Evolutionary conservation across 2,329 filamentous ascomycete species (phyloP).

Genomic region (Neophaeococcomyces aloes): DNA sequence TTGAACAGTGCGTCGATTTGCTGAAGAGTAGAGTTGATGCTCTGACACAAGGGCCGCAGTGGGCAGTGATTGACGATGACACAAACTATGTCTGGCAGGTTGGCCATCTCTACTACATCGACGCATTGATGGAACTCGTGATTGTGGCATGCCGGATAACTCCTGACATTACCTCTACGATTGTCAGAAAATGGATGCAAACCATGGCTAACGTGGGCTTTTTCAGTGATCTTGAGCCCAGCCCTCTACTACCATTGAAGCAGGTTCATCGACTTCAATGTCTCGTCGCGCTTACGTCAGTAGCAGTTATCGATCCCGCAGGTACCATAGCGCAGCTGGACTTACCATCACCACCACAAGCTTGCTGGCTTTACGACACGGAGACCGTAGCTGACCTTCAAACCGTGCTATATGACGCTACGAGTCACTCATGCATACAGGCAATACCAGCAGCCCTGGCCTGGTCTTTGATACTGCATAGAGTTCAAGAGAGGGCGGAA

Average conservation of each 20-base stretch:
- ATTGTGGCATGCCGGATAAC: background rate
- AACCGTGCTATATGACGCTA: slow-evolving; percentile 54
- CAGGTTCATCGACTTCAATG: background rate
- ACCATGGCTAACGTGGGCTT: background rate
- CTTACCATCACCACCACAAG: slow-evolving; percentile 5
- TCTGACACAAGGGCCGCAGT: background rate
- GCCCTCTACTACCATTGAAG: background rate
- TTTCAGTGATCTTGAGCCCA: background rate
- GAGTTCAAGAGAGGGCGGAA: slow-evolving; percentile 55
- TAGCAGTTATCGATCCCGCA: slow-evolving; percentile 13
- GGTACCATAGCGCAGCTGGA: slow-evolving; percentile 10
- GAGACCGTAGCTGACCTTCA: slow-evolving; percentile 64
- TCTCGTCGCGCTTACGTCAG: slow-evolving; percentile 4
- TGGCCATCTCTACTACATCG: slow-evolving; percentile 1
- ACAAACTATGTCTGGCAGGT: slow-evolving; percentile 6
- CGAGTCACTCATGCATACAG: slow-evolving; percentile 45
- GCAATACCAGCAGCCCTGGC: slow-evolving; percentile 66
- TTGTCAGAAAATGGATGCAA: slow-evolving; percentile 2
- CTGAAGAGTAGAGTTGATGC: background rate
- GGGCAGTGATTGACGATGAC: slow-evolving; percentile 5
- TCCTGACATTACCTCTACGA: background rate
- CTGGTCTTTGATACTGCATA: slow-evolving; percentile 68
- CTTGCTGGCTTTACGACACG: slow-evolving; percentile 47
- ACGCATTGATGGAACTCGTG: slow-evolving; percentile 4
- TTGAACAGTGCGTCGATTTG: slow-evolving; percentile 2